A percentile compares a stretch with the other conserved stretches of the same genome.
These are phyloP conservation scores for Komagataea norvegica DNA, from an alignment of 1,139 yeast genomes.

Conservation along the genomic window DNA sequence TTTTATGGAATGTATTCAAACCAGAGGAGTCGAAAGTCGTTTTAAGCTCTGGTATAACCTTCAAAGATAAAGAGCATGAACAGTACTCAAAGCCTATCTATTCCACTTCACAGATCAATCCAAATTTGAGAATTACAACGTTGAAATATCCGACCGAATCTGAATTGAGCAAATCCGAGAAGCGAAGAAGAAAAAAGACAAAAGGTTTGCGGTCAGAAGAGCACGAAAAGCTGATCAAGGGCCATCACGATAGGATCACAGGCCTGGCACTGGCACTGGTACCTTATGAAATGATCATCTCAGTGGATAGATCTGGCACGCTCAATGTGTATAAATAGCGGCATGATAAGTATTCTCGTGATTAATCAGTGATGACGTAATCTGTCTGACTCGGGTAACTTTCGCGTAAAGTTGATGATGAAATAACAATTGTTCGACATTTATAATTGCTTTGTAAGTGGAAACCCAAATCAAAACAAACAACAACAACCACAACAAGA, in stretches of 20 bases:
- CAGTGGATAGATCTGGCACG: conserved; percentile 60
- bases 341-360: background rate
- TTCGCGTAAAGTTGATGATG: conserved; percentile 4
- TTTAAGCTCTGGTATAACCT: conserved; percentile 26
- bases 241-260: conserved; percentile 47
- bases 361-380: too few species aligned
- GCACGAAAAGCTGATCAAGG: conserved; percentile 34
- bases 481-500: background rate
- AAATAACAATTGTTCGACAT: background rate
- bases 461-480: conserved; percentile 6
- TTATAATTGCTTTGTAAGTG: conserved; percentile 16
- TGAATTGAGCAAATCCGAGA: conserved; percentile 16
- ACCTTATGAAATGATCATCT: conserved; percentile 59
- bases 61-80: background rate
- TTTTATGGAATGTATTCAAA: conserved; percentile 44
- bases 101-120: conserved; percentile 33
- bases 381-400: too few species aligned
- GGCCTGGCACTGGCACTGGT: conserved; percentile 42
- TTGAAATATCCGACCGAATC: conserved; percentile 26
- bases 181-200: conserved; percentile 20
- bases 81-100: conserved; percentile 25
- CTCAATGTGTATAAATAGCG: conserved; percentile 49
- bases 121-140: conserved; percentile 32
- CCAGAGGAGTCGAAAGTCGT: conserved; percentile 39
- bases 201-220: conserved; percentile 33